Evolutionary conservation across 2,329 filamentous ascomycete genomes (phyloP), one percentile per base, ranked within the genome.

Genomic region (Graphilbum fragrans): DNA sequence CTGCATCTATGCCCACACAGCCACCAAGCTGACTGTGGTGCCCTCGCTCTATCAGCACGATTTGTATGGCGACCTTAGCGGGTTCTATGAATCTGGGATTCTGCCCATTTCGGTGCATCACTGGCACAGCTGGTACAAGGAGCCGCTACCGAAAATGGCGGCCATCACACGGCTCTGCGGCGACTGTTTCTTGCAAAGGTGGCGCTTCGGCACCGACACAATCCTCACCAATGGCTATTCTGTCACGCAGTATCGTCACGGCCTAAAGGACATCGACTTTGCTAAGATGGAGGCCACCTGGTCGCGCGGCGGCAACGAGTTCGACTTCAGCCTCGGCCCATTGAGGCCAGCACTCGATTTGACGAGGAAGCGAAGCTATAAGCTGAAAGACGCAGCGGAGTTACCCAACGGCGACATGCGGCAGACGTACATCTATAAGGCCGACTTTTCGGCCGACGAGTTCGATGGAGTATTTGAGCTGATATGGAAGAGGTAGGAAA

Each of bases 161-260:
- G 56, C 61, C 32, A 58, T 73, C 12, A 58, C 64, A 7, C 53
- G 64, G 10, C 53, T 74, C n/a, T 79, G 75, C 48, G 74, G 75
- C 5, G 67, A 69, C 37, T 79, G 74, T 44, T 65, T 77, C 46
- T 57, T 80, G 38, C 70, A 74, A 50, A 64, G 75, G 20, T 79
- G 67, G 60, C 59, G 65, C 35, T 65, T 70, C 41, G 60, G 55
- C 29, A 29, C 53, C n/a, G 62, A 70, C 41, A 64, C 61, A 0
- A 51, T 77, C n/a, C 56, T 79, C 11, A 65, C 69, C 22, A 79
- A 79, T 52, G 75, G 75, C 1, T 79, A 69, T 50, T 77, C 71
- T 18, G 64, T 79, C 37, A 62, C 66, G 23, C 57, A 62, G 36
- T 77, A 77, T 47, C 49, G 53, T 19, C 45, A 41, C 1, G 44